Base-by-base conservation (phyloP, 345 rosid species). In the Moricandia arvensis region DNA sequence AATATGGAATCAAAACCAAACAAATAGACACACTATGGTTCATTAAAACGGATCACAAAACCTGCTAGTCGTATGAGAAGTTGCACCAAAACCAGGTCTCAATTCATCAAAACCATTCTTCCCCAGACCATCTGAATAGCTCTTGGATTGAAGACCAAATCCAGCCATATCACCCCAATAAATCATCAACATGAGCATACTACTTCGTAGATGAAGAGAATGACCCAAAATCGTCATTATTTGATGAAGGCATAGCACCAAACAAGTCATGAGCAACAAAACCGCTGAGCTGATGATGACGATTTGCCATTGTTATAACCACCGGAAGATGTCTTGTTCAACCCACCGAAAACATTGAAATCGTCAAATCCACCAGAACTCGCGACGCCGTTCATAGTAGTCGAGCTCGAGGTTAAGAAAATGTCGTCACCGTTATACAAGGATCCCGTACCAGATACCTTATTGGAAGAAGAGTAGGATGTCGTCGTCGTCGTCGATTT, bases 61-160 rank as follows among this genome's bases (percentile, higher is more conserved):
- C n/a, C n/a, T n/a, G n/a, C n/a, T n/a, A n/a, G n/a, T n/a, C n/a
- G n/a, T n/a, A n/a, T 86, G 75, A 59, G 66, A 33, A 72, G 74
- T 82, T 55, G 74, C 80, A 78, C 89, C 93, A 78, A 92, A 92
- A 16, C 97, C 97, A 6, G 97, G 90, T 34, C 89, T 76, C 84
- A 90, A 86, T 68, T 86, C 97, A 82, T 86, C 90, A 38, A 67
- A 80, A 76, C 73, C 88, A 76, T 70, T 78, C 31, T 80, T 65
- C 12, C 35, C 80, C n/a, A n/a, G n/a, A n/a, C n/a, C n/a, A n/a
- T n/a, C n/a, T 2, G 71, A 61, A 51, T 31, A 71, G 65, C 74
- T 41, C 59, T 81, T 78, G 29, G 80, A 41, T 64, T 79, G 77
- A 11, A 72, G 13, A 6, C 80, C 82, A 71, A 66, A 47, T 3